These are phyloP conservation scores for Aechmea fasciata DNA, from an alignment of 176 grass and related monocot species.

Conservation along the genomic window DNA sequence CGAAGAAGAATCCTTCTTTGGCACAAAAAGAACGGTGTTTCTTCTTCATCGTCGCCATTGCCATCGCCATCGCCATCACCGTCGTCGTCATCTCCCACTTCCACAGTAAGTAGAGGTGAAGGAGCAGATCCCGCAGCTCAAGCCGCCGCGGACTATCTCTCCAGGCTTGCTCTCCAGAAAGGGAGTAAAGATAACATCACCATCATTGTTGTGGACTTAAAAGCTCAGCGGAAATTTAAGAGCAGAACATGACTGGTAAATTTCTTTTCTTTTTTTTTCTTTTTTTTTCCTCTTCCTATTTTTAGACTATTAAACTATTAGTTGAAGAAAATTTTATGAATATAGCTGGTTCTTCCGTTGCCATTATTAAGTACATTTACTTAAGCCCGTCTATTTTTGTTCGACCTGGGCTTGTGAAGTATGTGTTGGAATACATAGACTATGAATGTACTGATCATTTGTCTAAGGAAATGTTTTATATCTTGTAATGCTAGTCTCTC, in stretches of 20 bases:
- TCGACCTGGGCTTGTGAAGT: neutral
- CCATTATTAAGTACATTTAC: neutral
- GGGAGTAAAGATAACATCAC: slow-evolving; percentile 20
- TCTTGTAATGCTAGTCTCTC: too few species aligned
- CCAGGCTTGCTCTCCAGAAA: slow-evolving; percentile 12
- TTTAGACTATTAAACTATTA: neutral
- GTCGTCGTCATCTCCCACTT: too few species aligned
- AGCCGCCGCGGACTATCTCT: slow-evolving; percentile 12
- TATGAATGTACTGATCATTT: neutral
- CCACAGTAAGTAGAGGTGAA: neutral
- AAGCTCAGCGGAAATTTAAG: slow-evolving; percentile 12
- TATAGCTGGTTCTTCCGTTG: neutral
- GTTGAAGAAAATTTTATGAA: neutral
- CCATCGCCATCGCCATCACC: too few species aligned
- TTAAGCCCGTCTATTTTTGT: slow-evolving; percentile 1
- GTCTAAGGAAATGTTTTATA: too few species aligned
- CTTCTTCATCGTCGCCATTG: neutral
- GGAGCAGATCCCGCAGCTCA: slow-evolving; percentile 11
- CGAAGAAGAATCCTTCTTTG: neutral
- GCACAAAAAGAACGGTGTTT: neutral
- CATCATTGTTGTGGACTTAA: slow-evolving; percentile 11
- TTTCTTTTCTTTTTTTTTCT: neutral
- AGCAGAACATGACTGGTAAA: neutral
- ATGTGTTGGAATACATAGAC: slow-evolving; percentile 6
- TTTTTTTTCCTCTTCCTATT: neutral